Conservation (phyloP, 306 rosid species). For the Elaeagnus macrophylla region DNA sequence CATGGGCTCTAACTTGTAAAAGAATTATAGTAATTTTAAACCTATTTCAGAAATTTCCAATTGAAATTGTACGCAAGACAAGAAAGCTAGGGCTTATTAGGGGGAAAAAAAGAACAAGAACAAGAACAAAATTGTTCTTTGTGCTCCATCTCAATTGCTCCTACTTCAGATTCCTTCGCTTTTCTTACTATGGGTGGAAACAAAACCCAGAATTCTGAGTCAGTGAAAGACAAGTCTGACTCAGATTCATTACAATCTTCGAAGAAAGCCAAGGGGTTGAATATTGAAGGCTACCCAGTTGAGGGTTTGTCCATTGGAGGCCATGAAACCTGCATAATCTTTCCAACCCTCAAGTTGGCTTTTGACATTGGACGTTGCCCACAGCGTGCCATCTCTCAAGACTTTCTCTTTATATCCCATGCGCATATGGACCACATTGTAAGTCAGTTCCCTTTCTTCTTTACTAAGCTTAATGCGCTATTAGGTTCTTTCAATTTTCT, state of each 20-base stretch:
- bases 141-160: neutral
- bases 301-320: slow-evolving; percentile 93
- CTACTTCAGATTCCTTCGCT: neutral
- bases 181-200: slow-evolving; percentile 11
- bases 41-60: too few species aligned
- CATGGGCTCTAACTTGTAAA: too few species aligned
- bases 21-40: too few species aligned
- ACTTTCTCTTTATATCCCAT: slow-evolving; percentile 82
- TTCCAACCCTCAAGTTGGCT: slow-evolving; percentile 57
- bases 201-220: slow-evolving; percentile 7
- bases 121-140: too few species aligned
- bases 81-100: too few species aligned
- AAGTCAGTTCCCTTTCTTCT: slow-evolving; percentile 17
- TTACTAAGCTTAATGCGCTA: neutral
- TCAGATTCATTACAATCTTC: slow-evolving; percentile 21
- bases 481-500: slow-evolving; percentile 2
- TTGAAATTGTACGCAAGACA: too few species aligned
- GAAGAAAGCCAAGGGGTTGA: slow-evolving; percentile 33
- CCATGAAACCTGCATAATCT: slow-evolving; percentile 82
- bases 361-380: slow-evolving; percentile 97
- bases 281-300: slow-evolving; percentile 68
- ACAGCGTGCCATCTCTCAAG: slow-evolving; percentile 64
- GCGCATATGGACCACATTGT: slow-evolving; percentile 98
- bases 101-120: too few species aligned
- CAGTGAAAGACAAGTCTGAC: slow-evolving; percentile 1